phyloP scores from a whole-genome alignment of 768 basidiomycete species.

The Pleurotus citrinopileatus region DNA sequence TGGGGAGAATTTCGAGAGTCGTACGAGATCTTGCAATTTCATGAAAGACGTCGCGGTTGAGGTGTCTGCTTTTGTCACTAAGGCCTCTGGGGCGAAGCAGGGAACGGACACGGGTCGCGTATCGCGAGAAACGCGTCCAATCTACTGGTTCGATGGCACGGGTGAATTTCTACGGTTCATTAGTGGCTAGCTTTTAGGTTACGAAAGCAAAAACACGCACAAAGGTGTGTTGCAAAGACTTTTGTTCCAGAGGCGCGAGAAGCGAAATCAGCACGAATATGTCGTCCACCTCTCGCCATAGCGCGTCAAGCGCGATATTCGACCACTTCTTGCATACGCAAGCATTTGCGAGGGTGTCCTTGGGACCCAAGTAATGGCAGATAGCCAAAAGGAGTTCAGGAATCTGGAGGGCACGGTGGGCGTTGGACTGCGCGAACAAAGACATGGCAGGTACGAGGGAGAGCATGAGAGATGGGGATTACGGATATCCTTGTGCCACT shows the following conservation, averaged over 20 bases:
- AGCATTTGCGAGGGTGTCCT: slow-evolving; percentile 4
- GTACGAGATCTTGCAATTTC: slow-evolving; percentile 56
- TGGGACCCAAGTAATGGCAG: neutral
- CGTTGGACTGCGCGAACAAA: neutral
- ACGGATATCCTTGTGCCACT: no score
- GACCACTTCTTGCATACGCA: slow-evolving; percentile 53
- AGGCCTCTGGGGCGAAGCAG: slow-evolving; percentile 23
- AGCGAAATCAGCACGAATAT: slow-evolving; percentile 43
- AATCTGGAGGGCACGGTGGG: slow-evolving; percentile 1
- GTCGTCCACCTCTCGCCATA: slow-evolving; percentile 55
- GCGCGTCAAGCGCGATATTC: slow-evolving; percentile 27
- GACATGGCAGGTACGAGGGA: neutral
- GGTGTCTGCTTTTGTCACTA: slow-evolving; percentile 19
- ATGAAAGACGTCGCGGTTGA: slow-evolving; percentile 40
- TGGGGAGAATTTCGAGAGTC: slow-evolving; percentile 51
- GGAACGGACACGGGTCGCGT: slow-evolving; percentile 46
- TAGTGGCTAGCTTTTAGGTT: neutral
- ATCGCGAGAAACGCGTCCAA: slow-evolving; percentile 56
- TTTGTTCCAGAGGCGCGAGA: slow-evolving; percentile 40
- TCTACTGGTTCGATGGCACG: slow-evolving; percentile 40
- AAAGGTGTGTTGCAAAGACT: slow-evolving; percentile 23
- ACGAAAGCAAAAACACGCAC: slow-evolving; percentile 13
- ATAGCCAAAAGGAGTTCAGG: slow-evolving; percentile 3
- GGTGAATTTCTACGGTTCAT: slow-evolving; percentile 35
- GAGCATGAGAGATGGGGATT: neutral